Conservation (phyloP, 306 rosid genomes). For the Prosopis cineraria region DNA sequence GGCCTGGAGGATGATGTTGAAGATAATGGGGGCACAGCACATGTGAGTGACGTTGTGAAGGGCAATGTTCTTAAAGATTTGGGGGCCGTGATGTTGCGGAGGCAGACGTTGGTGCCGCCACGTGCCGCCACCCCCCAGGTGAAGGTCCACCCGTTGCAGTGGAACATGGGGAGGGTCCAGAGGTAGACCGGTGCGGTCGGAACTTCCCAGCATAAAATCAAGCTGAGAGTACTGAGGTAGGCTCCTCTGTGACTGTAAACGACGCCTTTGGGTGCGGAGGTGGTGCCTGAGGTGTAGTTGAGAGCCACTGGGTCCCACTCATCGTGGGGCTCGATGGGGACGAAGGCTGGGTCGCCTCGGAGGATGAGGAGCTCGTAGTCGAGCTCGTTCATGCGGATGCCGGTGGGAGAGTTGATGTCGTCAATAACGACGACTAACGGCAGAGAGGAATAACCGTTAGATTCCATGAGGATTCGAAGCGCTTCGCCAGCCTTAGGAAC, state of each 20-base stretch:
- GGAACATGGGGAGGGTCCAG: conserved; percentile 94
- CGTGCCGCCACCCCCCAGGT: too few relatives aligned
- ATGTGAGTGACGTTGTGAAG: conserved; percentile 65
- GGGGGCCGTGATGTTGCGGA: too few relatives aligned
- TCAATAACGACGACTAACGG: conserved; percentile 80
- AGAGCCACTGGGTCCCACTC: conserved; percentile 79
- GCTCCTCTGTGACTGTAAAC: conserved; percentile 92
- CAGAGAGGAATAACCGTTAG: conserved; percentile 28
- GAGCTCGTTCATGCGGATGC: conserved; percentile 60
- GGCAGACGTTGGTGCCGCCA: too few relatives aligned
- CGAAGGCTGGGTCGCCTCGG: conserved; percentile 45
- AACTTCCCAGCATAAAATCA: conserved; percentile 83
- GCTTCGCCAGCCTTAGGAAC: conserved; percentile 58
- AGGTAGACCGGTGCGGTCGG: conserved; percentile 69
- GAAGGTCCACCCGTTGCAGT: conserved; percentile 97
- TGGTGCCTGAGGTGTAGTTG: conserved; percentile 92
- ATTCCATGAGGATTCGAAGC: conserved; percentile 42
- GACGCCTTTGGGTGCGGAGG: conserved; percentile 85
- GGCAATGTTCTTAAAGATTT: too few relatives aligned
- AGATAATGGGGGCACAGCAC: conserved; percentile 90
- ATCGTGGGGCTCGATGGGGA: conserved; percentile 36
- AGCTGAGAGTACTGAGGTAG: conserved; percentile 68
- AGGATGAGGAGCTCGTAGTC: conserved; percentile 70
- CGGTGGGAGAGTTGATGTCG: conserved; percentile 73
- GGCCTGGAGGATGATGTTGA: conserved; percentile 68